These are phyloP conservation scores for Nannochloropsis gaditana DNA, from an alignment of 108 stramenopile species.

Conservation along the genomic window DNA sequence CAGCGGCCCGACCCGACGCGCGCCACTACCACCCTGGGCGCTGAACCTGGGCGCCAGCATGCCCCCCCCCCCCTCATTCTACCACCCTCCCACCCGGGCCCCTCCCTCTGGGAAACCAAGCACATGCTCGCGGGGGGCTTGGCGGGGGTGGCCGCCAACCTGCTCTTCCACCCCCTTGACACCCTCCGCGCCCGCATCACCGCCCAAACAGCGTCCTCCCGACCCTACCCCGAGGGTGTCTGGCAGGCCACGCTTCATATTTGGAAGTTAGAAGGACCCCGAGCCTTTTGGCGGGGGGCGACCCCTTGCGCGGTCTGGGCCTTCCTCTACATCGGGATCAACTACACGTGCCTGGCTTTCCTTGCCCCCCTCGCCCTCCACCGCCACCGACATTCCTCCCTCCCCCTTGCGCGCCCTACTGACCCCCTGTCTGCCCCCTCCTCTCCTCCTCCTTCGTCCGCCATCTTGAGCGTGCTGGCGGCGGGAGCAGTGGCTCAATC, in stretches of 20 bases:
- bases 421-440: neutral
- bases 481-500: neutral
- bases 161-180: neutral
- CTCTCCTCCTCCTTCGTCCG: neutral
- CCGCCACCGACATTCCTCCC: neutral
- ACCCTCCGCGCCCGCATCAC: constrained; percentile 2
- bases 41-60: neutral
- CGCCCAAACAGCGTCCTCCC: neutral
- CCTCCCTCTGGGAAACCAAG: neutral
- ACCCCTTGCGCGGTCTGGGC: constrained; percentile 15
- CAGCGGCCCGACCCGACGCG: neutral
- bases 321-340: neutral
- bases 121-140: neutral
- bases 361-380: neutral
- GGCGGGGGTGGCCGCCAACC: constrained; percentile 6
- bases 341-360: neutral
- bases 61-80: neutral
- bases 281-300: neutral
- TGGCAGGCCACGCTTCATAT: neutral
- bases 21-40: neutral
- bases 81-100: neutral
- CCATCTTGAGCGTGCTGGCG: neutral
- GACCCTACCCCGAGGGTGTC: neutral
- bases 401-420: neutral
- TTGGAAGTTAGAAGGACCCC: neutral